Evolutionary conservation across 2,329 filamentous ascomycete genomes (phyloP), one percentile per base, ranked within the genome.

Genomic region (Aspergillus ibericus): DNA sequence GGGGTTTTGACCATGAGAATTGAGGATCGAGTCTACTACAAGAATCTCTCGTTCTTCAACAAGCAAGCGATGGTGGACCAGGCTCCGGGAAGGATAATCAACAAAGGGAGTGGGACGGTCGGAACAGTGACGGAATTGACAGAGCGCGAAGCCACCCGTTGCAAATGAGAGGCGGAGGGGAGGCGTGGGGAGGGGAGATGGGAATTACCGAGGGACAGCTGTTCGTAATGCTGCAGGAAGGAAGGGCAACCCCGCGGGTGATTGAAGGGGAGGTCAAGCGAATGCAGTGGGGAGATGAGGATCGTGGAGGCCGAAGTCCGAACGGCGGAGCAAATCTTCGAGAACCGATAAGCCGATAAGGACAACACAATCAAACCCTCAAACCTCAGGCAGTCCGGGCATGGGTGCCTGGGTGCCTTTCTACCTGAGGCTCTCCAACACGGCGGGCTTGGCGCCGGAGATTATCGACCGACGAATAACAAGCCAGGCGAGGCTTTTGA

Each of bases 321-420:
- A 42, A 42, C 16, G 38, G 38, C 38, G 38, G 38, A 40, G 35
- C 22, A 40, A 53, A 42, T 32, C 35, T 44, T 44, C n/a, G 25
- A 22, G 32, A 34, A 18, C 29, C 38, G 51, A 53, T 53, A 53
- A 53, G 51, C 51, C 35, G 51, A 40, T 36, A 29, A 52, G 22
- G 38, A 10, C 9, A 20, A n/a, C n/a, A n/a, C n/a, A n/a, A n/a
- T n/a, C n/a, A 16, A 42, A 20, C 22, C 18, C 9, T 20, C 3
- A 13, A 20, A 29, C 53, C 53, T 49, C 53, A 55, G 53, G 53
- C 53, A 55, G 27, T 12, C 13, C 6, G 3, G 20, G 5, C 18
- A 3, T 15, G 18, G 10, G 29, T 32, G 29, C 29, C 29, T 32
- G 6, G 22, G 25, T 32, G 35, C 36, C 36, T 32, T 29, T 4